These are phyloP conservation scores for Ceratocystis ficicola DNA, from an alignment of 2,329 filamentous ascomycete species.

Conservation along the genomic window DNA sequence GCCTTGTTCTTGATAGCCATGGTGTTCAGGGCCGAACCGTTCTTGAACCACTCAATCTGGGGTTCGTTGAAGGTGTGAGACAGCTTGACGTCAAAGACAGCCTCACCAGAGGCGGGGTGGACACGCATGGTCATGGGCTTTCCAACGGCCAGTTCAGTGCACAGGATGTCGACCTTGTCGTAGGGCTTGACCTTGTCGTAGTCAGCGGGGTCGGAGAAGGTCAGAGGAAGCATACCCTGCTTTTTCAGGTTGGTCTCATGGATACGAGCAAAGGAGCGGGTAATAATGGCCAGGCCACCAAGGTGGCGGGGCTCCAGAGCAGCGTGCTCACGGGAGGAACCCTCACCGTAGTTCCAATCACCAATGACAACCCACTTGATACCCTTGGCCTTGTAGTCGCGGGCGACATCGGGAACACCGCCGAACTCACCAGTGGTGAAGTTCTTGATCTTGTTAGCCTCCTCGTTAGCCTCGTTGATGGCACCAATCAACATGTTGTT, in stretches of 20 bases:
- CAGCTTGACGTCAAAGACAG: slow-evolving; percentile 69
- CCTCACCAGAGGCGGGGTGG: slow-evolving; percentile 70
- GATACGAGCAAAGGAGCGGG: slow-evolving; percentile 92
- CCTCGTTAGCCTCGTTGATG: slow-evolving; percentile 86
- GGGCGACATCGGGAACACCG: slow-evolving; percentile 82
- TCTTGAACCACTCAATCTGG: slow-evolving; percentile 99
- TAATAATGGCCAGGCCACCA: slow-evolving; percentile 93
- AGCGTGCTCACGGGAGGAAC: slow-evolving; percentile 93
- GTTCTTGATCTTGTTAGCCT: slow-evolving; percentile 98
- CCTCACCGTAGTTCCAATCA: slow-evolving; percentile 99
- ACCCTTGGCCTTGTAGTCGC: slow-evolving; percentile 96
- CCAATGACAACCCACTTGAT: slow-evolving; percentile 95
- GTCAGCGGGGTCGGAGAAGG: slow-evolving; percentile 85
- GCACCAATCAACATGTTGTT: slow-evolving; percentile 99
- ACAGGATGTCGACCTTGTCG: slow-evolving; percentile 79
- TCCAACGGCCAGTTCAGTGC: slow-evolving; percentile 81
- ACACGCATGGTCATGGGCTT: slow-evolving; percentile 86
- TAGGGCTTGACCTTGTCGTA: slow-evolving; percentile 94
- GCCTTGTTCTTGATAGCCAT: slow-evolving; percentile 62
- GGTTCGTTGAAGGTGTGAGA: slow-evolving; percentile 95
- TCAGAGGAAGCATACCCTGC: slow-evolving; percentile 99
- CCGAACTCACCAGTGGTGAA: slow-evolving; percentile 69
- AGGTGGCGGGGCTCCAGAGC: slow-evolving; percentile 96
- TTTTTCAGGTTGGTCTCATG: slow-evolving; percentile 99
- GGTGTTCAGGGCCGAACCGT: slow-evolving; percentile 92